Base-by-base conservation (phyloP, 2,329 filamentous ascomycete species). In the Tolypocladium pustulatum region DNA sequence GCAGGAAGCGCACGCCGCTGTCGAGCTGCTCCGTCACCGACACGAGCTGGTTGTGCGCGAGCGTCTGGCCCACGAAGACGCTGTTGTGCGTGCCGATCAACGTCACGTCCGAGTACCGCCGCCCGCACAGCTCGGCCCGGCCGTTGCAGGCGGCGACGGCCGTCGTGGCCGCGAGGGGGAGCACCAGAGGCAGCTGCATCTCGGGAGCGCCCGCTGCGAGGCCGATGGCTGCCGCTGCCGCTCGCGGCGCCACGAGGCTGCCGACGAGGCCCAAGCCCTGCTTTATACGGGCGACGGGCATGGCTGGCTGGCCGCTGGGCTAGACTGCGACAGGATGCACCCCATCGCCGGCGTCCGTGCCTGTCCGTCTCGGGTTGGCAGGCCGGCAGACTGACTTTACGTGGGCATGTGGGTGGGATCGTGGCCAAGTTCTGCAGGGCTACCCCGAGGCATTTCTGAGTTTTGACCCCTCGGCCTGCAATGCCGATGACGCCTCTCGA, bases 71-170 rank as follows among this genome's bases (percentile, higher is more conserved):
- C 46, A 86, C 79, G 65, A 89, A 89, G 41, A 84, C 79, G 17
- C 80, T 81, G 72, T 89, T 80, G 72, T 89, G 87, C 8, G 86
- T 78, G 30, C 85, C 87, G 22, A 86, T 72, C 60, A 82, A 80
- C n/a, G 81, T 81, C 57, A 87, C 69, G 41, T 85, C 77, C 61
- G 82, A 82, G 72, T 87, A 88, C 49, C 69, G 71, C 43, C 81
- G 78, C 54, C 69, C 67, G 71, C 85, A 88, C 58, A 83, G 80
- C 43, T 76, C 76, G 1, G 78, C 65, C 57, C 78, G 74, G 61
- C 83, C 83, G 66, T 88, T 88, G 73, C 85, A 88, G 62, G 68
- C 68, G 25, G 65, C 67, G 34, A 66, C 56, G 17, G 59, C 64
- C 34, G 57, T 60, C 30, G 57, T 58, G 17, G 57, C 57, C 9